Percentiles rank a stretch among this genome's conserved stretches.
phyloP scores from a whole-genome alignment of 768 basidiomycete genomes.

The Glaciozyma martinii region DNA sequence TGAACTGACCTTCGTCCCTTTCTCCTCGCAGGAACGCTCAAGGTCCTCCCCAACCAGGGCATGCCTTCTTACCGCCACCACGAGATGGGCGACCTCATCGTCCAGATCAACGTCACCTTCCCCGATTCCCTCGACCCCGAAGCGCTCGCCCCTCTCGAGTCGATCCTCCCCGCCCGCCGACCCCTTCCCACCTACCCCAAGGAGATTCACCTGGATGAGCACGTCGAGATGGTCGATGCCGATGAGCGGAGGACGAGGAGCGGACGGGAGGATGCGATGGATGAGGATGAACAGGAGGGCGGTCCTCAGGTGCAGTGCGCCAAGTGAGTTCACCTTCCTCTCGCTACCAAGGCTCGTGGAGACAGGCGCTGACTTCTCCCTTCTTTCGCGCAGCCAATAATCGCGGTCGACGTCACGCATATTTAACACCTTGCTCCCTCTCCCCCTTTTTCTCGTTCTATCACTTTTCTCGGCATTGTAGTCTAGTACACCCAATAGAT shows the following conservation, averaged over 20 bases:
- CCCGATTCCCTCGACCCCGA: slow-evolving; percentile 67
- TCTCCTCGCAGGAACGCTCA: slow-evolving; percentile 58
- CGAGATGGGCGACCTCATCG: slow-evolving; percentile 84
- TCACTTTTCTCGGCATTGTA: too few species aligned
- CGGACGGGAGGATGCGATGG: slow-evolving; percentile 67
- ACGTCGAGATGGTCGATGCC: slow-evolving; percentile 70
- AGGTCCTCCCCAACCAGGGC: slow-evolving; percentile 86
- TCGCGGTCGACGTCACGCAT: too few species aligned
- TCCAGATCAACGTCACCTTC: slow-evolving; percentile 80
- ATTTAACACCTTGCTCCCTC: too few species aligned
- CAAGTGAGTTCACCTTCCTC: slow-evolving; percentile 9
- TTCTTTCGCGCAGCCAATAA: too few species aligned
- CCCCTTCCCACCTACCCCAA: slow-evolving; percentile 57
- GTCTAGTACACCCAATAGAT: too few species aligned
- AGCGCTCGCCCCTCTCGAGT: slow-evolving; percentile 64
- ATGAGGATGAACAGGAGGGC: slow-evolving; percentile 64
- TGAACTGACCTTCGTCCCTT: slow-evolving; percentile 11
- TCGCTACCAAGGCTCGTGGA: too few species aligned
- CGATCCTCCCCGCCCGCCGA: slow-evolving; percentile 68
- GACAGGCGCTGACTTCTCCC: too few species aligned
- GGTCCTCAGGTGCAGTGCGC: slow-evolving; percentile 93
- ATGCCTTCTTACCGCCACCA: slow-evolving; percentile 99
- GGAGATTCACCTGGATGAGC: slow-evolving; percentile 58
- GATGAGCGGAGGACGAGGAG: slow-evolving; percentile 43
- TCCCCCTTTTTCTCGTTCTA: too few species aligned